Base-by-base conservation (phyloP, 2,329 filamentous ascomycete species). In the Xylaria sp. region DNA sequence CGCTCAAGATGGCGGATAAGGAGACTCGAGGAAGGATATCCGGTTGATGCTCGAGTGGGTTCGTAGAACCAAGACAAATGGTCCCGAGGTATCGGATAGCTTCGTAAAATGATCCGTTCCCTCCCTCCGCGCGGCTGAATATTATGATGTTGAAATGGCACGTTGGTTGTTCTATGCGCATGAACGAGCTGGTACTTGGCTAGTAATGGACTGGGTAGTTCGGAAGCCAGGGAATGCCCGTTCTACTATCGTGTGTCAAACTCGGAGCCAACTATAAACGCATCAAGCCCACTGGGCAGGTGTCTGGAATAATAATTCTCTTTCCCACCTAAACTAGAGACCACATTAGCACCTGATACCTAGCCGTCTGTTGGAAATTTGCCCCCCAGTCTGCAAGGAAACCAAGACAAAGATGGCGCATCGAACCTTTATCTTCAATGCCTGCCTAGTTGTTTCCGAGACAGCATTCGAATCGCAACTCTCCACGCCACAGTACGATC, bases 191-290 rank as follows among this genome's bases (percentile, higher is more conserved):
- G 38, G n/a, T 46, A n/a, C 9, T 37, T n/a, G 17, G 19, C 33
- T 47, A 23, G 19, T 11, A 23, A 51, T 21, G 41, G 44, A 25
- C n/a, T 47, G 54, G 41, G 44, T 23, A 37, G 37, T 15, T 58
- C n/a, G 58, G 11, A 6, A 37, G 25, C 33, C 47, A 9, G 33
- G 40, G 33, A 44, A 35, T 10, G 35, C 33, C 15, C 37, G 53
- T 61, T 57, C 31, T 60, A 41, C 23, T 44, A 47, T 40, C 43
- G 27, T 48, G 27, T 46, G 19, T 43, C 23, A 49, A 31, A 47
- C 19, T 61, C n/a, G 35, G n/a, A 46, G 52, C 21, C 19, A 52
- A 37, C 38, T 49, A 57, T 47, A 31, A 44, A 52, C 11, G 46
- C 40, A 37, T 54, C n/a, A 54, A 38, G 27, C 40, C 15, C 57